Evolutionary conservation across 306 rosid species (phyloP).

Genomic region (Quercus wislizeni): DNA sequence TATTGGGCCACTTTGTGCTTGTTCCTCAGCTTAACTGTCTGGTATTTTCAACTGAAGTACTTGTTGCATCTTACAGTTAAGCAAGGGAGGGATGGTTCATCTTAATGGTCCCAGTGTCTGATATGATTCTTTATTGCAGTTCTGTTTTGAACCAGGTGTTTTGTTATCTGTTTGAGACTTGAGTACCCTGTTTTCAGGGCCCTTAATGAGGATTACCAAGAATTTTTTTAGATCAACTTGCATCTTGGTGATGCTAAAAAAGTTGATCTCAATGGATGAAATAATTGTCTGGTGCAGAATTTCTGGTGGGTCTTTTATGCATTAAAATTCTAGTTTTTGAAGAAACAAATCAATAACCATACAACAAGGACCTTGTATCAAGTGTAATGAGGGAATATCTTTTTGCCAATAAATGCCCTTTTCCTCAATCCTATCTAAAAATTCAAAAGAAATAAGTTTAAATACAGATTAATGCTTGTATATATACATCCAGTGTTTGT

Average conservation of each 20-base stretch:
- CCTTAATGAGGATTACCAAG: slow-evolving; percentile 24
- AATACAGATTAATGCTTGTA: too few species aligned
- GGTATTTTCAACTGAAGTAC: slow-evolving; percentile 12
- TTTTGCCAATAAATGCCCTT: too few species aligned
- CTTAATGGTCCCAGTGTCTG: slow-evolving; percentile 9
- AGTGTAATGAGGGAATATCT: too few species aligned
- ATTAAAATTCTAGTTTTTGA: slow-evolving; percentile 3
- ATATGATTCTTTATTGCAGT: slow-evolving; percentile 13
- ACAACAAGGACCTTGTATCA: too few species aligned
- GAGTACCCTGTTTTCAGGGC: slow-evolving; percentile 35
- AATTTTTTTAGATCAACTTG: slow-evolving; percentile 29
- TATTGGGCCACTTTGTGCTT: neutral
- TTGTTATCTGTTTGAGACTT: slow-evolving; percentile 38
- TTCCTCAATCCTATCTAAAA: too few species aligned
- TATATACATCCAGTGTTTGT: too few species aligned
- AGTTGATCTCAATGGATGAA: slow-evolving; percentile 23
- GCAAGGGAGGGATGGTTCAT: slow-evolving; percentile 14
- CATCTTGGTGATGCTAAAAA: slow-evolving; percentile 26
- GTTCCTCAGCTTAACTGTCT: slow-evolving; percentile 32
- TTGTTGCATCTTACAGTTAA: slow-evolving; percentile 40
- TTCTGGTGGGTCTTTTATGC: slow-evolving; percentile 23
- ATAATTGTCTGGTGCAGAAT: slow-evolving; percentile 4
- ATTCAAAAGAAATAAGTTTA: too few species aligned
- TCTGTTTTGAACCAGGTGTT: slow-evolving; percentile 17
- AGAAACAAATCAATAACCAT: too few species aligned